Percentiles rank a stretch among this genome's conserved stretches.
These are phyloP conservation scores for Saksenaea oblongispora DNA, from an alignment of 371 early-diverging fungal species.

Conservation along the genomic window DNA sequence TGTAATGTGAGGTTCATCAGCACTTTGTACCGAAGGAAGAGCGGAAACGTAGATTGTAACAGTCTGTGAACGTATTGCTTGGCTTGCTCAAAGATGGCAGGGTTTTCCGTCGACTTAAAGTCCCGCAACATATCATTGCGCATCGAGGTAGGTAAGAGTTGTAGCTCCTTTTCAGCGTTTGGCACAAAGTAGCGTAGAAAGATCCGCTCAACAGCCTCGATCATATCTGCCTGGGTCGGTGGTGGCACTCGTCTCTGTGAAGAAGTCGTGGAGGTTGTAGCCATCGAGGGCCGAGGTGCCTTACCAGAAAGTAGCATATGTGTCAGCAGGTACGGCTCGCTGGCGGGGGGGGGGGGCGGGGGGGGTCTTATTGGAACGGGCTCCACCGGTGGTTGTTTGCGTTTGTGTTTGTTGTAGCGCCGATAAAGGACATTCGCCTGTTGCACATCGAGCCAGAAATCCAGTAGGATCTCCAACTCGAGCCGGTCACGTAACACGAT, in stretches of 20 bases:
- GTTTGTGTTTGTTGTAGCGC: constrained; percentile 36
- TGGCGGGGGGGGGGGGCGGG: background rate
- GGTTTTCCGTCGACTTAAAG: constrained; percentile 31
- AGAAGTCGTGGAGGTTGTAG: background rate
- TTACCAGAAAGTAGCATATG: constrained; percentile 5
- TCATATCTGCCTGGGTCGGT: constrained; percentile 49
- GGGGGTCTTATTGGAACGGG: background rate
- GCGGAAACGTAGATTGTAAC: constrained; percentile 55
- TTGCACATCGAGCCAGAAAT: constrained; percentile 71
- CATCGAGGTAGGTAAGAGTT: constrained; percentile 32
- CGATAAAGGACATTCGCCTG: constrained; percentile 59
- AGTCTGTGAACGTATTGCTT: constrained; percentile 53
- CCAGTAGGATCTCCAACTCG: constrained; percentile 52
- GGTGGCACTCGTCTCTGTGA: background rate
- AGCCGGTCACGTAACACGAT: constrained; percentile 62
- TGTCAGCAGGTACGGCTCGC: constrained; percentile 2
- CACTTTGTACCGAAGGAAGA: constrained; percentile 59
- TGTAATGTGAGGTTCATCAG: constrained; percentile 56
- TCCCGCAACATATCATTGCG: constrained; percentile 28
- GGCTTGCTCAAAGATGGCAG: constrained; percentile 53
- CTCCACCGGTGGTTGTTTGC: background rate
- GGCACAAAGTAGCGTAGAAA: constrained; percentile 59
- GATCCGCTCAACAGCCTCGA: constrained; percentile 56
- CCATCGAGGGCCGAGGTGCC: background rate
- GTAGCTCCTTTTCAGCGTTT: constrained; percentile 55